These are phyloP conservation scores for Marchantia paleacea DNA, from an alignment of 225 moss, liverwort and hornwort species.

Conservation along the genomic window DNA sequence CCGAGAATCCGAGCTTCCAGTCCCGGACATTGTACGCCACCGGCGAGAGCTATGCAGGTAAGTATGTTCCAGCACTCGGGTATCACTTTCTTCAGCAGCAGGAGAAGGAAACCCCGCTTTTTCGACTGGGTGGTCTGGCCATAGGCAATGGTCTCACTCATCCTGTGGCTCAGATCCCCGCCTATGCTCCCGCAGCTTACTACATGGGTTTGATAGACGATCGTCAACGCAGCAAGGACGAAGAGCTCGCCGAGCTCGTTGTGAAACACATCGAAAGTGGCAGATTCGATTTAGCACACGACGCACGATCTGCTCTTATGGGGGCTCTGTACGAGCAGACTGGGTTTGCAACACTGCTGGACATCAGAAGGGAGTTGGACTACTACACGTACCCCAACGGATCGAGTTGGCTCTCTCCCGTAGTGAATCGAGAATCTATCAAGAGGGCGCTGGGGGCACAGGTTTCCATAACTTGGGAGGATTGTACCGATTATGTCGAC, in stretches of 20 bases:
- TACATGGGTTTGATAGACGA: slow-evolving; percentile 54
- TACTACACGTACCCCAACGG: slow-evolving; percentile 49
- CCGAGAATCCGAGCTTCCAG: slow-evolving; percentile 28
- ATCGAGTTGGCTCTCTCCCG: slow-evolving; percentile 34
- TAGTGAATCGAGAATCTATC: slow-evolving; percentile 41
- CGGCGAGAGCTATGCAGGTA: slow-evolving; percentile 67
- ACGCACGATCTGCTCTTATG: slow-evolving; percentile 40
- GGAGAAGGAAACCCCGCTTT: slow-evolving; percentile 15
- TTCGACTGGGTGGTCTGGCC: slow-evolving; percentile 46
- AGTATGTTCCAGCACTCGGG: slow-evolving; percentile 61
- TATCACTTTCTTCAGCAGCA: slow-evolving; percentile 43
- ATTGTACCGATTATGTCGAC: slow-evolving; percentile 44
- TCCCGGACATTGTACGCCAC: slow-evolving; percentile 47
- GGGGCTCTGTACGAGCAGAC: slow-evolving; percentile 23
- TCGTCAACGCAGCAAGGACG: slow-evolving; percentile 36
- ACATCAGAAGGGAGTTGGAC: slow-evolving; percentile 42
- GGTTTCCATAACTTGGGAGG: slow-evolving; percentile 36
- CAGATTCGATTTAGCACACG: slow-evolving; percentile 44
- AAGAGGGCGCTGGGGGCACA: slow-evolving; percentile 44
- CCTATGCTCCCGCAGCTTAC: slow-evolving; percentile 47
- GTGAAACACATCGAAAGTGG: slow-evolving; percentile 41
- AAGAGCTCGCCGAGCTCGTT: slow-evolving; percentile 41
- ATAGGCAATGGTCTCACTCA: slow-evolving; percentile 62
- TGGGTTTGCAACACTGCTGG: slow-evolving; percentile 43
- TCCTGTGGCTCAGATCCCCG: slow-evolving; percentile 52